Base-by-base conservation (phyloP, 1,284 basidiomycete genomes). In the Puccinia sorghi region DNA sequence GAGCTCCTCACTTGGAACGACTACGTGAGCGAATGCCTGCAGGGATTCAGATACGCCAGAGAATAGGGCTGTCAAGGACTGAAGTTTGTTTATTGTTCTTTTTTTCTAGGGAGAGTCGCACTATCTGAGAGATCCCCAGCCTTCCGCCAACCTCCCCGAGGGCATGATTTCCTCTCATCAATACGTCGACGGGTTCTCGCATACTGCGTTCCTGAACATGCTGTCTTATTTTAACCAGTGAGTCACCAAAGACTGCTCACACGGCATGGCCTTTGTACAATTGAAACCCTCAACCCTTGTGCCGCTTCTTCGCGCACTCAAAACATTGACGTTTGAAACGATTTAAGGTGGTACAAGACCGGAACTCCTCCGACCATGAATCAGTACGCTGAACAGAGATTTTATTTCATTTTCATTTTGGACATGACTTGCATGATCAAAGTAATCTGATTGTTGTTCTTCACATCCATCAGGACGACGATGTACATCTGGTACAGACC, bases 141-240 rank as follows among this genome's bases (percentile, higher is more conserved):
- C 64, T 22, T 69, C 66, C 37, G 74, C 74, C 17, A 70, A 77
- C 63, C 48, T 77, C 48, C 74, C 74, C 32, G 8, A 27, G 41
- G 74, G 74, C 4, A 57, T 57, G 43, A 54, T 77, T 43, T 77
- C 74, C 22, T 52, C 74, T 27, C 63, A 59, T 54, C 64, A 77
- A 77, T 77, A 77, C 54, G 74, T 77, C 25, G 74, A 77, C 32
- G 74, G 74, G 12, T 70, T 77, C 25, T 37, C 74, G 43, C 74
- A 77, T 59, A 37, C 66, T 3, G 61, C 64, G 11, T 77, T 77
- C n/a, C 39, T 77, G 3, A 67, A 77, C 43, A 41, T 77, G 46
- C n/a, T 70, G 22, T 54, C 74, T 43, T 77, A 77, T 77, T 77
- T 77, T 39, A 77, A 77, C 56, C 66, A 77, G 74, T 77, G 22